Percentiles rank a stretch among this genome's conserved stretches.
phyloP scores from a whole-genome alignment of 805 yeast genomes.

The Candida caryicola region DNA sequence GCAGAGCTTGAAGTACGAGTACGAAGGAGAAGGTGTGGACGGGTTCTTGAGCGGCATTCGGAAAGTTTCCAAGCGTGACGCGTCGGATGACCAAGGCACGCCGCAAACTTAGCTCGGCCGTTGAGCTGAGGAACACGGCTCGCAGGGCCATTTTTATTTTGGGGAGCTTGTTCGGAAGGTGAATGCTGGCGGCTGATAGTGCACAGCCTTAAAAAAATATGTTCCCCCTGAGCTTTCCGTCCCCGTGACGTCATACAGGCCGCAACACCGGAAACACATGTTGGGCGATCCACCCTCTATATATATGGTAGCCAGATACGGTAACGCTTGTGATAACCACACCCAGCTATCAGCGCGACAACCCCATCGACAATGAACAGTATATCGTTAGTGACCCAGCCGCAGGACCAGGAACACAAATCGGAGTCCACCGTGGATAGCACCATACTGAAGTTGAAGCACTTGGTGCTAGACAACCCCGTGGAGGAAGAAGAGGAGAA shows the following conservation, averaged over 20 bases:
- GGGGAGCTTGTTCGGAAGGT: no score
- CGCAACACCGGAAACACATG: no score
- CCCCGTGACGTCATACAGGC: no score
- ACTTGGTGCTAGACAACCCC: constrained; percentile 22
- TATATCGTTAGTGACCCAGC: constrained; percentile 29
- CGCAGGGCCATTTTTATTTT: no score
- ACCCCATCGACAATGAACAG: constrained; percentile 14
- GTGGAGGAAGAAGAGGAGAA: constrained; percentile 7
- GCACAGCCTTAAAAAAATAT: no score
- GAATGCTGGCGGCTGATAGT: no score
- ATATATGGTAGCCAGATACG: no score
- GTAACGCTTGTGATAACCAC: neutral
- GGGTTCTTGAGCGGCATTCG: constrained; percentile 47
- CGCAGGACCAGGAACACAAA: constrained; percentile 10
- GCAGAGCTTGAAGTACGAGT: constrained; percentile 46
- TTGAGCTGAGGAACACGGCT: no score
- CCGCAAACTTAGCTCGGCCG: no score
- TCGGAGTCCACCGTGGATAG: constrained; percentile 9
- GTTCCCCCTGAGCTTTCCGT: no score
- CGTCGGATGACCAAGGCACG: no score
- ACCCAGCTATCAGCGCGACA: neutral
- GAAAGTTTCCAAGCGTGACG: constrained; percentile 18
- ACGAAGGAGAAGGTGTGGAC: constrained; percentile 55
- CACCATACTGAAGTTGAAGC: constrained; percentile 24
- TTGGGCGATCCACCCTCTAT: no score